These are phyloP conservation scores for Skeletonema menzelii DNA, from an alignment of 108 stramenopile genomes.

Conservation along the genomic window DNA sequence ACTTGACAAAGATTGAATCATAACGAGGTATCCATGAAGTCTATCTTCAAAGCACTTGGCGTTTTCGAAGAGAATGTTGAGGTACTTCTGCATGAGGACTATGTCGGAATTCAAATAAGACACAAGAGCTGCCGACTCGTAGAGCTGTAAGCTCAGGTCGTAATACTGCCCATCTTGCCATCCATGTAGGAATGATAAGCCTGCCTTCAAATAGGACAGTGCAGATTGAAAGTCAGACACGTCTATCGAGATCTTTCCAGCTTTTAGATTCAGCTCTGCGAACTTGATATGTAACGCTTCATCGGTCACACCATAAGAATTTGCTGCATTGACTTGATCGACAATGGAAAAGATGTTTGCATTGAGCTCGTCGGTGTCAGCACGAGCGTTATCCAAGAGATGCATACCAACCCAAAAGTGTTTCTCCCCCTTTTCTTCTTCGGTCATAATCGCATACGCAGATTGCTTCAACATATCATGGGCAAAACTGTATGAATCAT, in stretches of 20 bases:
- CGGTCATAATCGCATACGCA: conserved; percentile 3
- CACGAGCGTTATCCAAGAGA: background rate
- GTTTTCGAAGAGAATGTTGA: conserved; percentile 7
- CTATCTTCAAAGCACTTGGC: conserved; percentile 7
- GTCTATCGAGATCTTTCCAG: conserved; percentile 1
- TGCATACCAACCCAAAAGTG: conserved; percentile 15
- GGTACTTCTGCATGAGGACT: background rate
- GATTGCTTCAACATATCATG: conserved; percentile 19
- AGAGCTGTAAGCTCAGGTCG: conserved; percentile 1
- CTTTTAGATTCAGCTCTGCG: conserved; percentile 17
- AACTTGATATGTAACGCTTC: background rate
- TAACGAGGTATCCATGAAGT: conserved; percentile 1
- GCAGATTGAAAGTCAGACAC: conserved; percentile 5
- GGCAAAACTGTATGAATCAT: conserved; percentile 1
- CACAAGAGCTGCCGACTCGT: conserved; percentile 4
- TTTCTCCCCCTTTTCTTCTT: background rate
- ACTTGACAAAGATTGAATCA: conserved; percentile 3
- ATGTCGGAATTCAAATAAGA: background rate
- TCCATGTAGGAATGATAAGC: conserved; percentile 6
- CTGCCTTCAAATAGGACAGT: conserved; percentile 6
- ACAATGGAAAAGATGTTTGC: background rate
- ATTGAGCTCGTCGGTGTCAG: background rate
- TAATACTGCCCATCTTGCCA: conserved; percentile 9
- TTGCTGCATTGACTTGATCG: conserved; percentile 22
- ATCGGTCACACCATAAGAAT: background rate